A percentile compares a stretch with the other conserved stretches of the same genome.
These are phyloP conservation scores for Colletotrichum truncatum DNA, from an alignment of 2,329 filamentous ascomycete genomes.

Conservation along the genomic window DNA sequence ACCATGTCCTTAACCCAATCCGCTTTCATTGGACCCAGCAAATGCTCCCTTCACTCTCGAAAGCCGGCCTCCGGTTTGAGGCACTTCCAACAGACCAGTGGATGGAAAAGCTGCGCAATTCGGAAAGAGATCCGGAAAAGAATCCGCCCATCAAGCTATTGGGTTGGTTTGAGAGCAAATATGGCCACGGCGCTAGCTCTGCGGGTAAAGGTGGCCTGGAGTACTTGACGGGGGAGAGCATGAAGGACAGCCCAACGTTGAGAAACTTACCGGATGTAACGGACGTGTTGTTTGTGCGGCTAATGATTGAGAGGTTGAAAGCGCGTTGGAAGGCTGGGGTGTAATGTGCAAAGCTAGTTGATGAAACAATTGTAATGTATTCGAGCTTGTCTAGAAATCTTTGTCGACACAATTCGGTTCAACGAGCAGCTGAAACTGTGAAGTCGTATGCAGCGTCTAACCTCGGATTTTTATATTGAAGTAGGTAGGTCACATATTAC, in stretches of 20 bases:
- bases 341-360: neutral
- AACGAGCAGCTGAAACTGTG: too few species aligned
- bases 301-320: neutral
- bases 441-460: too few species aligned
- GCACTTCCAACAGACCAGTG: slow-evolving; percentile 37
- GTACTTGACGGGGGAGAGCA: neutral
- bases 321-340: neutral
- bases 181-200: neutral
- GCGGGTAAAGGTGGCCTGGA: neutral
- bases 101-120: slow-evolving; percentile 38
- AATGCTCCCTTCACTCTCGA: slow-evolving; percentile 57
- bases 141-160: slow-evolving; percentile 63
- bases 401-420: too few species aligned
- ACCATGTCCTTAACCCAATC: slow-evolving; percentile 60
- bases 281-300: neutral
- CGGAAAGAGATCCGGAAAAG: slow-evolving; percentile 57
- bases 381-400: too few species aligned
- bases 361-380: too few species aligned
- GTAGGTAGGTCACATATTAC: too few species aligned
- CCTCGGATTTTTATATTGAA: too few species aligned
- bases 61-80: slow-evolving; percentile 53
- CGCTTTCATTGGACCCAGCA: slow-evolving; percentile 59
- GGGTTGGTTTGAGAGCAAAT: slow-evolving; percentile 53
- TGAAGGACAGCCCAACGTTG: neutral
- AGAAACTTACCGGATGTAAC: neutral